These are phyloP conservation scores for Acer yangbiense DNA, from an alignment of 345 rosid genomes.

Conservation along the genomic window DNA sequence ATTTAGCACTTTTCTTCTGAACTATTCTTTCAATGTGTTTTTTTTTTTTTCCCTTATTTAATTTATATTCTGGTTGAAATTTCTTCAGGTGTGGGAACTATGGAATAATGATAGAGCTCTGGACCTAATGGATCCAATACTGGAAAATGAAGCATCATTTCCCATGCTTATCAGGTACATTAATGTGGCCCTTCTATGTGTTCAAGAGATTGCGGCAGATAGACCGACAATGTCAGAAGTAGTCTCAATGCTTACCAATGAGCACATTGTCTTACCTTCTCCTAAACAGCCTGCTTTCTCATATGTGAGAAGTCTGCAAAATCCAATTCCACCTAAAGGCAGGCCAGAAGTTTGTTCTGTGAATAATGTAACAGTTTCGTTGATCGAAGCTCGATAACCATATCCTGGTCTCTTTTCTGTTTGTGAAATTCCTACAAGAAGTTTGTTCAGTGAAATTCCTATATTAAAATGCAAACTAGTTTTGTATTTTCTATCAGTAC, in stretches of 20 bases:
- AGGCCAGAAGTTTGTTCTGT: no score
- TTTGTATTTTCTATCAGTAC: no score
- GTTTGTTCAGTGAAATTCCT: no score
- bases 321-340: no score
- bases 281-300: no score
- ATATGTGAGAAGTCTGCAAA: no score
- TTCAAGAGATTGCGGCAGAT: conserved; percentile 29
- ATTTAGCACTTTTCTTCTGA: not conserved
- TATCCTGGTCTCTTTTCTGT: no score
- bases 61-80: not conserved
- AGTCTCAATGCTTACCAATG: not conserved
- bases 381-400: no score
- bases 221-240: conserved; percentile 34
- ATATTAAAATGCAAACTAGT: no score
- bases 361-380: no score
- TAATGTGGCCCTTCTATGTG: conserved; percentile 21
- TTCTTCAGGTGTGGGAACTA: conserved; percentile 36
- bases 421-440: no score
- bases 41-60: not conserved
- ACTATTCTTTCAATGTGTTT: not conserved
- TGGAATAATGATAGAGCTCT: conserved; percentile 24
- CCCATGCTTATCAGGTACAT: conserved; percentile 14
- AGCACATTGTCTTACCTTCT: no score
- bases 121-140: conserved; percentile 20
- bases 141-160: not conserved